Evolutionary conservation across 495 filamentous ascomycete species (phyloP).

Genomic region (Talaromyces wortmannii): DNA sequence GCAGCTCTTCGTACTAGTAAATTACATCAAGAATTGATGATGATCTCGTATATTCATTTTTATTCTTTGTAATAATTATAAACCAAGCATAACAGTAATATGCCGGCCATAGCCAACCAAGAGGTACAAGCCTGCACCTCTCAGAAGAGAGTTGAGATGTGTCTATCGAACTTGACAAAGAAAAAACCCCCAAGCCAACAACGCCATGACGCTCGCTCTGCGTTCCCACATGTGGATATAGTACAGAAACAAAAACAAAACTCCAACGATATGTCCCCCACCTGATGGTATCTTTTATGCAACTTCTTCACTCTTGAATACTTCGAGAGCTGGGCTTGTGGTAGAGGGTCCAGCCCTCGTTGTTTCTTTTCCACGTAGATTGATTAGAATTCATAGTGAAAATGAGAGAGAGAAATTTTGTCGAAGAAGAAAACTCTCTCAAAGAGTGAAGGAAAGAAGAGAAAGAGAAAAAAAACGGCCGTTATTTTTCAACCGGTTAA

Average conservation of each 20-base stretch:
- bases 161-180: neutral
- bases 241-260: neutral
- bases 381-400: neutral
- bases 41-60: neutral
- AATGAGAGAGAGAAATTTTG: neutral
- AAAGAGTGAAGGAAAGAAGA: neutral
- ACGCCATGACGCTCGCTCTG: neutral
- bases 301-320: neutral
- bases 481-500: constrained; percentile 6
- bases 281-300: neutral
- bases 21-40: neutral
- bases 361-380: neutral
- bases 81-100: too few species aligned
- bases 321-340: too few species aligned
- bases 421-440: neutral
- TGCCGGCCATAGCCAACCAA: neutral
- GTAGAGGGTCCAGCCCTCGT: neutral
- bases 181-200: neutral
- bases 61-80: neutral
- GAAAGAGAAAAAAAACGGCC: constrained; percentile 3
- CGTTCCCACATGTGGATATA: neutral
- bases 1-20: neutral
- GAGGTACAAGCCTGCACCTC: neutral
- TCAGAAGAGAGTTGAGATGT: constrained; percentile 1
- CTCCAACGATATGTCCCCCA: neutral